phyloP scores from a whole-genome alignment of 2,329 filamentous ascomycete genomes.

The Ascomycota sp. region DNA sequence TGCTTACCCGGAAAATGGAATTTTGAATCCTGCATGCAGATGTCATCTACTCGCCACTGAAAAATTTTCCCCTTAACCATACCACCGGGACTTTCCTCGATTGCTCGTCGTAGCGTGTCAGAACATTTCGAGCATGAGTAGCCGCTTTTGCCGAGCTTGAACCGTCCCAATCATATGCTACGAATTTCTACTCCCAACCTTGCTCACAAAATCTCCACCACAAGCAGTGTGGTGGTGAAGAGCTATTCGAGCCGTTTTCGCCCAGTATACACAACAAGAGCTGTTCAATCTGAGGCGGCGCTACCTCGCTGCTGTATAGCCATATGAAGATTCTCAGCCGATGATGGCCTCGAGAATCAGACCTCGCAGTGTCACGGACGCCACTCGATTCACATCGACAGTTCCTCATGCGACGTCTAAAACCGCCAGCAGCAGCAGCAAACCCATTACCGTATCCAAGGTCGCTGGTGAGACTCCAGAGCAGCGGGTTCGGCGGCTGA shows the following conservation, averaged over 20 bases:
- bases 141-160: slow-evolving; percentile 12
- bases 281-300: too few relatives aligned
- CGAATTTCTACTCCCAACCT: slow-evolving; percentile 8
- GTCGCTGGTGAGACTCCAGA: slow-evolving; percentile 39
- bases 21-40: too few relatives aligned
- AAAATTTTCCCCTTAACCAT: not conserved
- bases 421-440: slow-evolving; percentile 17
- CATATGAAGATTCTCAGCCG: not conserved
- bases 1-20: too few relatives aligned
- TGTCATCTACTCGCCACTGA: too few relatives aligned
- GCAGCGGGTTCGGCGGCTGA: slow-evolving; percentile 47
- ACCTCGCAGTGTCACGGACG: slow-evolving; percentile 55
- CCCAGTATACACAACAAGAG: too few relatives aligned
- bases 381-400: slow-evolving; percentile 45
- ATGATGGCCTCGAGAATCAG: slow-evolving; percentile 22
- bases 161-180: slow-evolving; percentile 14
- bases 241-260: too few relatives aligned
- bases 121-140: too few relatives aligned
- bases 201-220: slow-evolving; percentile 15
- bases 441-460: slow-evolving; percentile 5
- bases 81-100: not conserved
- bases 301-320: not conserved
- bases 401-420: slow-evolving; percentile 47
- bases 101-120: not conserved
- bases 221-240: too few relatives aligned